Conservation (phyloP, 2,329 filamentous ascomycete genomes). For the Pseudocercospora crystallina region DNA sequence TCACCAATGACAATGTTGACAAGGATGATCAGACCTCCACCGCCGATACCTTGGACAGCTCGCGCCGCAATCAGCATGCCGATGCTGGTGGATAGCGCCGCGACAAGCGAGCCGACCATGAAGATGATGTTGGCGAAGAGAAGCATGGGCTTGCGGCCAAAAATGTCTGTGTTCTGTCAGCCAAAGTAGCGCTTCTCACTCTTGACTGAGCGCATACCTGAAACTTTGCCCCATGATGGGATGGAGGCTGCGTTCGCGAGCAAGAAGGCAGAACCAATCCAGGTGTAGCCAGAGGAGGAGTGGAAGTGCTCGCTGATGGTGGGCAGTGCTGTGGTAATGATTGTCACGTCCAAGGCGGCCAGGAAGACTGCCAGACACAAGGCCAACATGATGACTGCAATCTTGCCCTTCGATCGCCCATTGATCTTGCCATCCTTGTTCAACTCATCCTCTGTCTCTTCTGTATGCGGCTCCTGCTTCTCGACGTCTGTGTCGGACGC, state of each 20-base stretch:
- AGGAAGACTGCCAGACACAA: slow-evolving; percentile 54
- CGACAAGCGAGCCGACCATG: slow-evolving; percentile 61
- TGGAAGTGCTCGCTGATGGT: slow-evolving; percentile 44
- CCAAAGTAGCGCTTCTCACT: no score
- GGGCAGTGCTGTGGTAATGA: slow-evolving; percentile 23
- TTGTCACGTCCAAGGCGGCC: slow-evolving; percentile 58
- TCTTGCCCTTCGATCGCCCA: slow-evolving; percentile 38
- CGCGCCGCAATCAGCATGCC: slow-evolving; percentile 63
- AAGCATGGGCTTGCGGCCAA: slow-evolving; percentile 60
- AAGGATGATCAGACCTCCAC: slow-evolving; percentile 63
- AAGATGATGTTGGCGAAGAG: slow-evolving; percentile 58
- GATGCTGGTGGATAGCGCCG: slow-evolving; percentile 58
- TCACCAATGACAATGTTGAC: slow-evolving; percentile 65
- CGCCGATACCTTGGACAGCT: slow-evolving; percentile 63
- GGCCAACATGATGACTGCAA: slow-evolving; percentile 49
- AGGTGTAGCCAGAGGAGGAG: slow-evolving; percentile 52
- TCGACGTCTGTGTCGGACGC: slow-evolving; percentile 10
- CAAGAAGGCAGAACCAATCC: slow-evolving; percentile 55
- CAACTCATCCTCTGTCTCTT: slow-evolving; percentile 20
- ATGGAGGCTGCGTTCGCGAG: slow-evolving; percentile 42
- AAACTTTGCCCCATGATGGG: slow-evolving; percentile 44
- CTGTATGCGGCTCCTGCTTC: slow-evolving; percentile 15
- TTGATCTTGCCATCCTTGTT: slow-evolving; percentile 26
- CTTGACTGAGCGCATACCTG: slow-evolving; percentile 50
- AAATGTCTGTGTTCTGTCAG: slow-evolving; percentile 44